These are phyloP conservation scores for Tetrahymena elliotti DNA, from an alignment of 73 alveolate genomes.

Conservation along the genomic window DNA sequence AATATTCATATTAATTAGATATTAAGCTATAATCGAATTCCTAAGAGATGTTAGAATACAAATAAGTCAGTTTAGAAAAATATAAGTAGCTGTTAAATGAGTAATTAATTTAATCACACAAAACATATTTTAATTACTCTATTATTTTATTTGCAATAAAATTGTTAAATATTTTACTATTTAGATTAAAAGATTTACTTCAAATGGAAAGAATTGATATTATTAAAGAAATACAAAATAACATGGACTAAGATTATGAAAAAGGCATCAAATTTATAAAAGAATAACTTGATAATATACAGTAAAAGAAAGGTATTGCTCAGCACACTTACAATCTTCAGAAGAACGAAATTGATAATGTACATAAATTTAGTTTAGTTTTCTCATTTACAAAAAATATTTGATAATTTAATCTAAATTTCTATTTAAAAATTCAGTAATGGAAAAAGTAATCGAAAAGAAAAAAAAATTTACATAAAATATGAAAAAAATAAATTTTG, in stretches of 20 bases:
- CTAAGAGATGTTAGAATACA: background rate
- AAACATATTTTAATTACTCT: background rate
- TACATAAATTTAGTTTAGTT: background rate
- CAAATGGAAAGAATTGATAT: background rate
- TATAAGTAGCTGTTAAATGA: background rate
- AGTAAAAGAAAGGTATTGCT: background rate
- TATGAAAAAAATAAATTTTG: too few species aligned
- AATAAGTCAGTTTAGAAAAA: background rate
- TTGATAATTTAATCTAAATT: too few species aligned
- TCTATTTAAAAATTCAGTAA: background rate
- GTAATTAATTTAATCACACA: background rate
- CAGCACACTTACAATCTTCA: background rate
- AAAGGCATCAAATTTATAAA: background rate
- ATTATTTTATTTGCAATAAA: too few species aligned
- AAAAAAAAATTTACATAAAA: too few species aligned
- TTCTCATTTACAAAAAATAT: too few species aligned
- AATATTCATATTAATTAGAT: background rate
- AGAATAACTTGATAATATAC: background rate
- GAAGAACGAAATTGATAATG: background rate
- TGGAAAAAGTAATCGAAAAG: too few species aligned
- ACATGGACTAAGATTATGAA: background rate
- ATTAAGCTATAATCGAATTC: background rate
- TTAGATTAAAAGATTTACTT: background rate
- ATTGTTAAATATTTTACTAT: background rate
- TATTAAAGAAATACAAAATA: background rate